phyloP scores from a whole-genome alignment of 495 filamentous ascomycete genomes.

The Rhypophila decipiens region DNA sequence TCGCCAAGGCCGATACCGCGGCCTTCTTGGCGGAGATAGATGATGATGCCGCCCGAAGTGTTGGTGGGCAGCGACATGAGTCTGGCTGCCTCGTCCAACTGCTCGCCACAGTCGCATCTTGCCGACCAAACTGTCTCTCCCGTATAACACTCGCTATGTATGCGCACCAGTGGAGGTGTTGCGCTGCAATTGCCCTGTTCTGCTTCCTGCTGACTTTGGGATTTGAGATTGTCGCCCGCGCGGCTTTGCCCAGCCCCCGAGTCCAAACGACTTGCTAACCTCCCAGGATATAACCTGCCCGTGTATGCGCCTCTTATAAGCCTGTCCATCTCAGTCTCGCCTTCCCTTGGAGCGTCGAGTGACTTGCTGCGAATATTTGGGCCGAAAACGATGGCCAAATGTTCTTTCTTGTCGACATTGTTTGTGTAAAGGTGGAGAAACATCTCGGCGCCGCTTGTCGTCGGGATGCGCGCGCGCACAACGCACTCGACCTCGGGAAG shows the following conservation, averaged over 20 bases:
- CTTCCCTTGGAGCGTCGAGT: conserved; percentile 71
- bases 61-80: conserved; percentile 76
- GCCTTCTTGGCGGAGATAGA: conserved; percentile 94
- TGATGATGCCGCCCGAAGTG: conserved; percentile 75
- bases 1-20: conserved; percentile 90
- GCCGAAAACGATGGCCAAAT: conserved; percentile 97
- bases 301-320: conserved; percentile 93
- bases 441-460: conserved; percentile 87
- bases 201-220: conserved; percentile 8
- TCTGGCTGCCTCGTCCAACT: conserved; percentile 91
- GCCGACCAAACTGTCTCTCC: conserved; percentile 98
- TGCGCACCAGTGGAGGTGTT: conserved; percentile 68
- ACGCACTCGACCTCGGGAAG: conserved; percentile 74
- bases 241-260: background rate
- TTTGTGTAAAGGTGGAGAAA: conserved; percentile 95
- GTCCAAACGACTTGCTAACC: conserved; percentile 62
- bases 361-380: conserved; percentile 71
- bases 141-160: conserved; percentile 98
- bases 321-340: conserved; percentile 92
- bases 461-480: conserved; percentile 79
- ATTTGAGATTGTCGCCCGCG: background rate
- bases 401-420: conserved; percentile 88
- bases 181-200: conserved; percentile 2
- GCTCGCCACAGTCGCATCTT: conserved; percentile 95
- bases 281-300: conserved; percentile 79